Evolutionary conservation across 306 rosid species (phyloP).

Genomic region (Gastrolobium villosum): DNA sequence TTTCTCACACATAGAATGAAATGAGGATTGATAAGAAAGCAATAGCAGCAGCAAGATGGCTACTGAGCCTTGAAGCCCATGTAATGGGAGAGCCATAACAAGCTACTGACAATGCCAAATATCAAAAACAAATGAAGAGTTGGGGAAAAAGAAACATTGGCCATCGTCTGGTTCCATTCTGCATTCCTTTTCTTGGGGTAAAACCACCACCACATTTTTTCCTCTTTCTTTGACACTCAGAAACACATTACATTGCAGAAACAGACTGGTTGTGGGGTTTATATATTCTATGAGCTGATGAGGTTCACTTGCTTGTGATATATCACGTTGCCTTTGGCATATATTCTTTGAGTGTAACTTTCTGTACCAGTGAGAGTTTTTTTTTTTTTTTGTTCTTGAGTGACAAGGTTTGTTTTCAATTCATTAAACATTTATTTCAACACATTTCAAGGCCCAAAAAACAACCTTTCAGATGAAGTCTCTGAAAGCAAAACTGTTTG

Average conservation of each 20-base stretch:
- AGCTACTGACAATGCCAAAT: constrained; percentile 73
- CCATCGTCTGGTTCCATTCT: constrained; percentile 71
- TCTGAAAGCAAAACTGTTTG: no score
- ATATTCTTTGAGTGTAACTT: constrained; percentile 87
- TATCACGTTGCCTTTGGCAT: constrained; percentile 60
- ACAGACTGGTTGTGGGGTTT: constrained; percentile 15
- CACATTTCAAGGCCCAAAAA: neutral
- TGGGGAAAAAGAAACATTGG: constrained; percentile 70
- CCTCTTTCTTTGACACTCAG: constrained; percentile 24
- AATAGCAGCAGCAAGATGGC: no score
- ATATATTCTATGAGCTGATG: constrained; percentile 17
- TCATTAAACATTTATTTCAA: neutral
- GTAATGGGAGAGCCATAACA: constrained; percentile 75
- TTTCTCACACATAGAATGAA: no score
- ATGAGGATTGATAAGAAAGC: no score
- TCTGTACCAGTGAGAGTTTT: constrained; percentile 35
- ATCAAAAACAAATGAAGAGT: constrained; percentile 69
- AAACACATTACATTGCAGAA: neutral
- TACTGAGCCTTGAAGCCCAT: constrained; percentile 44
- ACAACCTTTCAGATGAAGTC: neutral
- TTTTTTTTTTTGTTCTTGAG: constrained; percentile 43
- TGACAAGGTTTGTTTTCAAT: constrained; percentile 12
- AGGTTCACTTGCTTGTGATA: constrained; percentile 50
- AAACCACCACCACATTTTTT: constrained; percentile 74
- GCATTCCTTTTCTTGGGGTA: constrained; percentile 70